Conservation (phyloP, 2,329 filamentous ascomycete species). For the Verticillium zaregamsianum region DNA sequence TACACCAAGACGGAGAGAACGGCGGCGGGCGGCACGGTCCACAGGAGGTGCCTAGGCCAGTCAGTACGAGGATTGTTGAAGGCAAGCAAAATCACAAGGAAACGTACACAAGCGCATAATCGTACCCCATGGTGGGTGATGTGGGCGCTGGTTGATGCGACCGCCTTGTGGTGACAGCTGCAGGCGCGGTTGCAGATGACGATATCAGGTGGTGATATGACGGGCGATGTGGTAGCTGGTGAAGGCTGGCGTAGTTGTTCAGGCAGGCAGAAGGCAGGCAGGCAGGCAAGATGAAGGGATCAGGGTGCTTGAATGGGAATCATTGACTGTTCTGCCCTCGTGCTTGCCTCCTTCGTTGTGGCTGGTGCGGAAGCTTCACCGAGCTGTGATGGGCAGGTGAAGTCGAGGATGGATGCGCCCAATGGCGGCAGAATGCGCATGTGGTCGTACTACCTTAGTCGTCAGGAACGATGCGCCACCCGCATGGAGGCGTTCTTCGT, state of each 20-base stretch:
- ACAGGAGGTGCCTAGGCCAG: constrained; percentile 54
- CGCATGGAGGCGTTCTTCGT: background rate
- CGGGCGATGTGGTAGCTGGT: background rate
- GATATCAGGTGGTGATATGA: background rate
- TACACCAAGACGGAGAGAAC: constrained; percentile 54
- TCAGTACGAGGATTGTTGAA: background rate
- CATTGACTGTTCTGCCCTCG: background rate
- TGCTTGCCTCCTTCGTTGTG: background rate
- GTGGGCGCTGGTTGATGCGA: background rate
- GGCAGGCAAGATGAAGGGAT: background rate
- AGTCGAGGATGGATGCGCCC: background rate
- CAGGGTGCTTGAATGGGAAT: background rate
- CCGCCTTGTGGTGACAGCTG: background rate
- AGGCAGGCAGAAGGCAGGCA: no score
- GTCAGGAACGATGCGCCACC: background rate
- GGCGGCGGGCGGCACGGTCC: constrained; percentile 61
- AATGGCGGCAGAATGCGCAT: background rate
- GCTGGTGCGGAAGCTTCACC: background rate
- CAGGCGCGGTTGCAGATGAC: background rate
- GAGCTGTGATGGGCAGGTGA: background rate
- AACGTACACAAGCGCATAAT: constrained; percentile 60
- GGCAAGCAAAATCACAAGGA: background rate
- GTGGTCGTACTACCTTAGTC: background rate
- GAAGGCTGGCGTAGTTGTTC: background rate
- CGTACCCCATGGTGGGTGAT: constrained; percentile 45